Evolutionary conservation across 2,329 filamentous ascomycete species (phyloP).

Genomic region (Phyllachora maydis): DNA sequence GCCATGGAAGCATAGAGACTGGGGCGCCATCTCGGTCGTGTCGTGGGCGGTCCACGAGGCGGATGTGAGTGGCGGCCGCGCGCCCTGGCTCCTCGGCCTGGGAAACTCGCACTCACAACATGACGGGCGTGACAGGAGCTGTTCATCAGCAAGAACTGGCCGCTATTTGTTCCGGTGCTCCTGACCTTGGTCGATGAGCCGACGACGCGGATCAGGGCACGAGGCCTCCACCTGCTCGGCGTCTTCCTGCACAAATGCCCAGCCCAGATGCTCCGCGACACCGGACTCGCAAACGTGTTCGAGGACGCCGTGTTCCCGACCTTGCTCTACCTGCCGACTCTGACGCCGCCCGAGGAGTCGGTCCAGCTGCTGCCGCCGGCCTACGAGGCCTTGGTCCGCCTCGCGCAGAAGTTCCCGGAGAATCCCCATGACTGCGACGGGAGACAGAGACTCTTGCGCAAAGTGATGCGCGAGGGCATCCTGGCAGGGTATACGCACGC

Average conservation of each 20-base stretch:
- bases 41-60: constrained; percentile 35
- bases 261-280: constrained; percentile 28
- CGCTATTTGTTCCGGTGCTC: constrained; percentile 46
- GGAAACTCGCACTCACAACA: no score
- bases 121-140: constrained; percentile 3
- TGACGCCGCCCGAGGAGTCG: constrained; percentile 58
- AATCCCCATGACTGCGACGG: constrained; percentile 4
- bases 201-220: constrained; percentile 26
- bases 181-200: constrained; percentile 48
- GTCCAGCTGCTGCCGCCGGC: constrained; percentile 39
- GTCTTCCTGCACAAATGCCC: constrained; percentile 34
- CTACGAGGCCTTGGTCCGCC: constrained; percentile 42
- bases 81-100: no score
- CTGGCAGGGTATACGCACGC: constrained; percentile 34
- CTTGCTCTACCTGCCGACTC: constrained; percentile 53
- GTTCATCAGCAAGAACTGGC: constrained; percentile 31
- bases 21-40: constrained; percentile 32
- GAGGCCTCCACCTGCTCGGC: constrained; percentile 32
- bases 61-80: constrained; percentile 19
- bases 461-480: constrained; percentile 32
- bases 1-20: constrained; percentile 38
- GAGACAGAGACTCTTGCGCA: constrained; percentile 24
- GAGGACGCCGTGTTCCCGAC: constrained; percentile 49
- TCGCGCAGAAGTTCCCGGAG: constrained; percentile 21
- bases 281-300: constrained; percentile 47